These are phyloP conservation scores for Nakataea oryzae DNA, from an alignment of 2,329 filamentous ascomycete genomes.

Conservation along the genomic window DNA sequence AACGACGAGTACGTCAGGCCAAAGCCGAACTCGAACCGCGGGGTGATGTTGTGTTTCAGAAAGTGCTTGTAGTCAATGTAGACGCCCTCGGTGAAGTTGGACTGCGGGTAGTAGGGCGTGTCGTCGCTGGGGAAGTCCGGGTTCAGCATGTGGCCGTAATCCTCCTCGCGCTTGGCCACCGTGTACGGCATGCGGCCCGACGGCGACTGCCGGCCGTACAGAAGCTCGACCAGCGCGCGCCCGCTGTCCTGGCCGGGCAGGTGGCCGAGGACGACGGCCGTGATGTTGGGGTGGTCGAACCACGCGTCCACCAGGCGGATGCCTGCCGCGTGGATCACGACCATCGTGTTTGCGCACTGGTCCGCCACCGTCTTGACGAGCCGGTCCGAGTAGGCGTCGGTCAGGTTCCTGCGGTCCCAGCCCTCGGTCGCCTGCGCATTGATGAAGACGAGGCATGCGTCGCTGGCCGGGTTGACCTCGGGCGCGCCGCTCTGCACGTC, in stretches of 20 bases:
- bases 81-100: slow-evolving; percentile 39
- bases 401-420: slow-evolving; percentile 48
- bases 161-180: slow-evolving; percentile 41
- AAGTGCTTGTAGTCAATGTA: slow-evolving; percentile 46
- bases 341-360: slow-evolving; percentile 51
- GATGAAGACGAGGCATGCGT: slow-evolving; percentile 59
- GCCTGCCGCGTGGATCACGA: slow-evolving; percentile 55
- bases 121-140: slow-evolving; percentile 34
- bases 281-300: slow-evolving; percentile 53
- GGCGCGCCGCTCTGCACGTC: slow-evolving; percentile 41
- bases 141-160: slow-evolving; percentile 38
- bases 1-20: slow-evolving; percentile 48
- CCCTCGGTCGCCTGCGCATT: slow-evolving; percentile 66
- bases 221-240: slow-evolving; percentile 38
- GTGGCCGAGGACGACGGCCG: slow-evolving; percentile 52
- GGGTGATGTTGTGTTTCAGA: slow-evolving; percentile 33
- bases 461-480: slow-evolving; percentile 33
- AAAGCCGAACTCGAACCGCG: slow-evolving; percentile 45
- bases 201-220: slow-evolving; percentile 46
- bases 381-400: slow-evolving; percentile 54
- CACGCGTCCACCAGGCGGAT: slow-evolving; percentile 49
- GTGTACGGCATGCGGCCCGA: slow-evolving; percentile 54
- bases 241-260: slow-evolving; percentile 56
- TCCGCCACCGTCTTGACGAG: slow-evolving; percentile 47
- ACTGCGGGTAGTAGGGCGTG: slow-evolving; percentile 40